Percentiles rank a stretch among this genome's conserved stretches.
These are phyloP conservation scores for Phylloporus arenicola DNA, from an alignment of 768 basidiomycete species.

Conservation along the genomic window DNA sequence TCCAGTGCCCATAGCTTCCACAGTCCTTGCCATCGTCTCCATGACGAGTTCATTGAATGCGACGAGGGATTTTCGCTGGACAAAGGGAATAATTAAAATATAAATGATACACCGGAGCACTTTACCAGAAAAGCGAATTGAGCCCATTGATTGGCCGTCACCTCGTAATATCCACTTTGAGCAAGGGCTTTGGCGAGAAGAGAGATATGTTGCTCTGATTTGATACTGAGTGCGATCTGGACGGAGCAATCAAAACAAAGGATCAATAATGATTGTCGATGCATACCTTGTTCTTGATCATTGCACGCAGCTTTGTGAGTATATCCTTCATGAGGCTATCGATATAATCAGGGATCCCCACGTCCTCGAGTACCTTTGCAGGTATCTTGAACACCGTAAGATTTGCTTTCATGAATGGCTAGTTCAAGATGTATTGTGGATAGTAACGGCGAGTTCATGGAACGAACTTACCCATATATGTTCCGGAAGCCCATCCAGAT, in stretches of 20 bases:
- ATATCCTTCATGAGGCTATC: not conserved
- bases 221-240: not conserved
- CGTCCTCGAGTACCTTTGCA: not conserved
- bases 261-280: not conserved
- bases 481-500: not conserved
- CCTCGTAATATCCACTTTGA: not conserved
- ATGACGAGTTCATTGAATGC: not conserved
- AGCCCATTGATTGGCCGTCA: not conserved
- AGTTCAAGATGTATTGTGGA: not conserved
- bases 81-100: not conserved
- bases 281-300: conserved; percentile 1
- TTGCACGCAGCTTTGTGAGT: not conserved
- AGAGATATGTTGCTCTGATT: not conserved
- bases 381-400: not conserved
- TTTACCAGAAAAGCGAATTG: not conserved
- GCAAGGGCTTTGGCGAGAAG: not conserved
- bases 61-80: not conserved
- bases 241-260: not conserved
- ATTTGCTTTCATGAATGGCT: not conserved
- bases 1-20: not conserved
- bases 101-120: not conserved
- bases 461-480: not conserved
- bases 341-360: not conserved
- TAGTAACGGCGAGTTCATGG: not conserved
- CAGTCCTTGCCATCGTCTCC: not conserved